Conservation (phyloP, 768 basidiomycete genomes). For the Nevesoporus exiguus region DNA sequence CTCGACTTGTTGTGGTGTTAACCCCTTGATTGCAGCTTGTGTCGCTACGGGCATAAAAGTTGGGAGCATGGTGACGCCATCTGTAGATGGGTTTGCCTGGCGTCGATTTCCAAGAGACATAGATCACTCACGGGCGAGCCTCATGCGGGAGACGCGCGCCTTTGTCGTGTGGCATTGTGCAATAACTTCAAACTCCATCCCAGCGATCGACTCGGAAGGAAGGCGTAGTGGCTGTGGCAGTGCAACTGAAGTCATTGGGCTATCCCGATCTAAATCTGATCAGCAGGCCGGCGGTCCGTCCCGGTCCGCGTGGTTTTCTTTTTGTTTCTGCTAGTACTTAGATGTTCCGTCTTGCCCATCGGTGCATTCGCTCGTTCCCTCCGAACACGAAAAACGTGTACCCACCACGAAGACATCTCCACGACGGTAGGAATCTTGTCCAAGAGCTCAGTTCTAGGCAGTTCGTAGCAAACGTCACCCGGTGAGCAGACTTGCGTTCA, state of each 20-base stretch:
- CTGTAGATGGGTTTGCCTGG: constrained; percentile 25
- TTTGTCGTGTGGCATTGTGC: constrained; percentile 78
- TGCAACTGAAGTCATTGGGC: background rate
- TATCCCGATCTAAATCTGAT: background rate
- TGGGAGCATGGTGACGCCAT: constrained; percentile 78
- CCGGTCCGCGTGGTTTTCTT: constrained; percentile 11
- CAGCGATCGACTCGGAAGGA: background rate
- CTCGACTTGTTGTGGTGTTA: constrained; percentile 84
- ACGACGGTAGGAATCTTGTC: constrained; percentile 25
- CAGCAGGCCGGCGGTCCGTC: constrained; percentile 5
- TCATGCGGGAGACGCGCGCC: constrained; percentile 85
- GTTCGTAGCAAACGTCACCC: constrained; percentile 36
- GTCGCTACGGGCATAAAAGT: constrained; percentile 96
- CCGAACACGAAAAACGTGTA: background rate
- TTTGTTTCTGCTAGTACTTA: background rate
- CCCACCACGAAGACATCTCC: constrained; percentile 11
- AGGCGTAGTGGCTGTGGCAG: constrained; percentile 11
- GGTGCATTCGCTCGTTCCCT: constrained; percentile 10
- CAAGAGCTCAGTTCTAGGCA: constrained; percentile 33
- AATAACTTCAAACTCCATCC: constrained; percentile 79
- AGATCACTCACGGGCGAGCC: constrained; percentile 59
- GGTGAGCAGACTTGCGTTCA: constrained; percentile 21
- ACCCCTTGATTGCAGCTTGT: constrained; percentile 87
- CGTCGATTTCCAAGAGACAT: constrained; percentile 1
- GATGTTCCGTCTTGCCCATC: constrained; percentile 25